phyloP scores from a whole-genome alignment of 345 rosid genomes.

The Rhizophora mangle region DNA sequence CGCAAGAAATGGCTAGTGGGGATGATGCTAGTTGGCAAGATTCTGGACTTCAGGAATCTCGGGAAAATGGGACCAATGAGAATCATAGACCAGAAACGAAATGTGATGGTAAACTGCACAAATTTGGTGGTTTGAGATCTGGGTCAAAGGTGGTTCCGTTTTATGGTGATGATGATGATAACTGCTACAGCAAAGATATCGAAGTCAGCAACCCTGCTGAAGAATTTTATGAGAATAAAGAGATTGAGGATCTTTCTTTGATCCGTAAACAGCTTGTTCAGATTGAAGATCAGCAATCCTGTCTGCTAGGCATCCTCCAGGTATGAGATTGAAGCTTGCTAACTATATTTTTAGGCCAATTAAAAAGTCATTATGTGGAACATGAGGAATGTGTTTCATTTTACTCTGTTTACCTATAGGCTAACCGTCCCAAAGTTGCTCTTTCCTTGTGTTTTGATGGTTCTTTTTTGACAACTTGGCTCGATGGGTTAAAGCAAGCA shows the following conservation, averaged over 20 bases:
- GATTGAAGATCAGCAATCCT: constrained; percentile 84
- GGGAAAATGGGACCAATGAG: constrained; percentile 24
- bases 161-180: constrained; percentile 48
- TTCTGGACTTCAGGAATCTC: constrained; percentile 21
- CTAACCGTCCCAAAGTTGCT: too few relatives aligned
- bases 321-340: constrained; percentile 34
- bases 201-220: constrained; percentile 22
- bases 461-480: not conserved
- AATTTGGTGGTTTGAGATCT: constrained; percentile 44
- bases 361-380: not conserved
- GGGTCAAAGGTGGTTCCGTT: constrained; percentile 60
- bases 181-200: constrained; percentile 27
- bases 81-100: constrained; percentile 42
- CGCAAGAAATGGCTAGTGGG: constrained; percentile 21
- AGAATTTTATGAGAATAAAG: constrained; percentile 49
- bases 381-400: not conserved
- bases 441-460: too few relatives aligned
- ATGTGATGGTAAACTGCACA: constrained; percentile 35
- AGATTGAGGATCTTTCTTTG: constrained; percentile 54
- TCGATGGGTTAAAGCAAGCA: not conserved
- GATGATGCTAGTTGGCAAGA: constrained; percentile 23
- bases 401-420: not conserved
- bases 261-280: constrained; percentile 71
- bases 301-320: constrained; percentile 77
- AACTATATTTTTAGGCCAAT: not conserved